These are phyloP conservation scores for Plantago major DNA, from an alignment of 257 asterid genomes.

Conservation along the genomic window DNA sequence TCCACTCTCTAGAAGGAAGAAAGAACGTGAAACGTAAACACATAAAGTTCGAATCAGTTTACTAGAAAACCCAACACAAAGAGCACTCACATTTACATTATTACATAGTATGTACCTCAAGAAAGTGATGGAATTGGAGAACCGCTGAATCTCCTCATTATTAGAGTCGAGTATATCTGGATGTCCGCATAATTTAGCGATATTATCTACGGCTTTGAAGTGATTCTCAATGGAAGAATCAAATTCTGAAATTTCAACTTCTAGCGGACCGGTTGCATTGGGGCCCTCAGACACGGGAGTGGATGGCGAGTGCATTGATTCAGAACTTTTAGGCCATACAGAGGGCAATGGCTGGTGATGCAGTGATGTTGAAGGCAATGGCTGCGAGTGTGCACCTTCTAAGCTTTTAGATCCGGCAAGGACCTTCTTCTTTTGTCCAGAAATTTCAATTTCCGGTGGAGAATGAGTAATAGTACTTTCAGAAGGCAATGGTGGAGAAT, in stretches of 20 bases:
- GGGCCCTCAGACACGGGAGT: constrained; percentile 14
- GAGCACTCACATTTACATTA: not conserved
- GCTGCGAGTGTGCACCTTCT: constrained; percentile 3
- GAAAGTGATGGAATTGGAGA: constrained; percentile 64
- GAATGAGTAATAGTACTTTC: no score
- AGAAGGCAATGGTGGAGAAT: no score
- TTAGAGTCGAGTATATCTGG: constrained; percentile 27
- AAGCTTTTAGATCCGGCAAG: constrained; percentile 3
- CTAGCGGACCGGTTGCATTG: constrained; percentile 21
- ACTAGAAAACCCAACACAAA: constrained; percentile 1
- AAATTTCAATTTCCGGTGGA: not conserved
- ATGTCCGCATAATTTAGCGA: constrained; percentile 48
- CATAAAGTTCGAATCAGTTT: not conserved
- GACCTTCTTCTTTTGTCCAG: constrained; percentile 13
- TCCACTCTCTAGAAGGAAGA: constrained; percentile 59
- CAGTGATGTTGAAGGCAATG: no score
- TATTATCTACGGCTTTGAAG: constrained; percentile 47
- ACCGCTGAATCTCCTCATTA: constrained; percentile 44
- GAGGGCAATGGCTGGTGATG: no score
- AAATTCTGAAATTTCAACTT: constrained; percentile 43
- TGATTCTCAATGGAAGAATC: constrained; percentile 75
- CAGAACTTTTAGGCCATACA: no score
- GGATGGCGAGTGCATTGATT: not conserved
- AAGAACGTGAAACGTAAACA: not conserved
- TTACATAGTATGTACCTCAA: constrained; percentile 35